Evolutionary conservation across 2,329 filamentous ascomycete species (phyloP).

Genomic region (Fusarium sp.): DNA sequence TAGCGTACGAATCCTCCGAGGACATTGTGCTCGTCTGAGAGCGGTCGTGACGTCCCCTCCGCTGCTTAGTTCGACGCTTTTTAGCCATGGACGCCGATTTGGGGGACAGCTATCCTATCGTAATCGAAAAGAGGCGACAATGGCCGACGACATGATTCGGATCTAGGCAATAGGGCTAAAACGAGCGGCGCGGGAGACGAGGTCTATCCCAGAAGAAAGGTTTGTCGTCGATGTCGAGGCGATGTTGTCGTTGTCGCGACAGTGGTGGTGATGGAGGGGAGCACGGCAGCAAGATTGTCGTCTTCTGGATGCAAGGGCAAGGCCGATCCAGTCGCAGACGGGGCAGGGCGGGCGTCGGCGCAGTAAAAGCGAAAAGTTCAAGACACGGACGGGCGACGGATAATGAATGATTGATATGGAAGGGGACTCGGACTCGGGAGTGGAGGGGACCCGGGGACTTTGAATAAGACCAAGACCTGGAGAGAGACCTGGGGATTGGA

Average conservation of each 20-base stretch:
- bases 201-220: slow-evolving; percentile 2
- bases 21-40: slow-evolving; percentile 47
- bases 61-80: slow-evolving; percentile 47
- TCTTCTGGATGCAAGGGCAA: not conserved
- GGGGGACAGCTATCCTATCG: slow-evolving; percentile 39
- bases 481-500: slow-evolving; percentile 36
- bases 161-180: slow-evolving; percentile 21
- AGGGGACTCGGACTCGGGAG: slow-evolving; percentile 11
- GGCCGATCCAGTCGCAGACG: not conserved
- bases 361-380: slow-evolving; percentile 1
- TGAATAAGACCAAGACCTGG: slow-evolving; percentile 17
- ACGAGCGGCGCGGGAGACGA: slow-evolving; percentile 32
- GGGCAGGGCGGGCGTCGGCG: not conserved
- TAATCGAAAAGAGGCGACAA: slow-evolving; percentile 26
- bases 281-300: not conserved
- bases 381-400: slow-evolving; percentile 8
- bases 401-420: slow-evolving; percentile 21
- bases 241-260: not conserved
- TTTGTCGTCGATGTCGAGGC: slow-evolving; percentile 1
- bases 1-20: slow-evolving; percentile 47
- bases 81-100: slow-evolving; percentile 50
- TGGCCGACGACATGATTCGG: slow-evolving; percentile 40
- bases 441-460: slow-evolving; percentile 21
- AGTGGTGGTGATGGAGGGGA: not conserved
- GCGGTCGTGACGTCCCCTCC: slow-evolving; percentile 36